phyloP scores from a whole-genome alignment of 257 asterid genomes.

The Marsdenia floribunda region DNA sequence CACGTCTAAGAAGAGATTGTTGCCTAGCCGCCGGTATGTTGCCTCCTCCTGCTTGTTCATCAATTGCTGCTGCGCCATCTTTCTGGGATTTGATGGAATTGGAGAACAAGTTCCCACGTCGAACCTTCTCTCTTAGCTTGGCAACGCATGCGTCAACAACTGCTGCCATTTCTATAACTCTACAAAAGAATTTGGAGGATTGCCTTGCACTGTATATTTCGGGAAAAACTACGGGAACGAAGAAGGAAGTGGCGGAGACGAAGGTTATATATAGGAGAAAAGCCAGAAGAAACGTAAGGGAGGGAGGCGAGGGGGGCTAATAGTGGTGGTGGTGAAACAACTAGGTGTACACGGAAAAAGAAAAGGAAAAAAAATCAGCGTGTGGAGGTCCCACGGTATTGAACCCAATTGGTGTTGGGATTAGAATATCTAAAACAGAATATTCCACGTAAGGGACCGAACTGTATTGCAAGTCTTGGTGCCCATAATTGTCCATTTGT shows the following conservation, averaged over 20 bases:
- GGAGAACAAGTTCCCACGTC: constrained; percentile 36
- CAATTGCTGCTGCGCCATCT: constrained; percentile 19
- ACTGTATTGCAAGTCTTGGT: not conserved
- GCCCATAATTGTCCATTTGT: too few relatives aligned
- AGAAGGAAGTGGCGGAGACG: not conserved
- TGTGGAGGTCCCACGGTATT: constrained; percentile 17
- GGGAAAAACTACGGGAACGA: not conserved
- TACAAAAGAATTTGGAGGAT: not conserved
- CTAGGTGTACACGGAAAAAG: constrained; percentile 3
- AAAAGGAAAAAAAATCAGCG: constrained; percentile 10
- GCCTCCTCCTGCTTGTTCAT: constrained; percentile 23
- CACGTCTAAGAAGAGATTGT: constrained; percentile 1
- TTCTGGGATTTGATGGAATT: constrained; percentile 14
- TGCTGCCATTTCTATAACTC: constrained; percentile 37
- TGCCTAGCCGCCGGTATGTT: constrained; percentile 13
- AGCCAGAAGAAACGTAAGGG: not conserved
- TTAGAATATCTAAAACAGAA: constrained; percentile 24
- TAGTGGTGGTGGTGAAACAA: constrained; percentile 11
- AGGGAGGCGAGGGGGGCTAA: too few relatives aligned
- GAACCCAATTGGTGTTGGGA: not conserved
- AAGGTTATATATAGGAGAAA: not conserved
- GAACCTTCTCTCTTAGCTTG: constrained; percentile 48
- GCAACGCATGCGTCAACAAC: constrained; percentile 49
- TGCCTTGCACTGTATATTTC: not conserved
- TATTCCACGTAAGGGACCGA: constrained; percentile 23